Conservation (phyloP, 495 filamentous ascomycete species). For the Parathielavia appendiculata region DNA sequence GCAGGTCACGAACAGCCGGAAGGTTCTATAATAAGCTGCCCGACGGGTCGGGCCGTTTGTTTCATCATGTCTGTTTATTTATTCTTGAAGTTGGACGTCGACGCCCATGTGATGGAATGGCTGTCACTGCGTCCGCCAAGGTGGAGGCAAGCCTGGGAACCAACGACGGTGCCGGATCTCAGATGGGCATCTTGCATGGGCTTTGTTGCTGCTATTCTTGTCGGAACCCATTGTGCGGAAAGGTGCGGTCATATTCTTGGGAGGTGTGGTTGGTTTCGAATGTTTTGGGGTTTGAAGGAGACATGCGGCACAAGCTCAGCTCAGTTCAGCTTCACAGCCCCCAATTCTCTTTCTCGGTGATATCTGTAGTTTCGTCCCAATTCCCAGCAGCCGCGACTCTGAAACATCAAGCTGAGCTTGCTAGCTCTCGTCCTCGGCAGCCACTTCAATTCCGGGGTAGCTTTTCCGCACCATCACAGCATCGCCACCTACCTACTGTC, state of each 20-base stretch:
- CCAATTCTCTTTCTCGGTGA: background rate
- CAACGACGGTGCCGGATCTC: background rate
- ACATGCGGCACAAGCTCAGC: background rate
- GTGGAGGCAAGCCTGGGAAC: background rate
- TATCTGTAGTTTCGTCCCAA: background rate
- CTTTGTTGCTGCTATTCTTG: constrained; percentile 10
- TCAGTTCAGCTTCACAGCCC: background rate
- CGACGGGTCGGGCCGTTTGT: background rate
- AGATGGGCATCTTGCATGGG: constrained; percentile 1
- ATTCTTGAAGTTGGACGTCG: too few species aligned
- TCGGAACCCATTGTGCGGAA: background rate
- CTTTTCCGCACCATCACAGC: background rate
- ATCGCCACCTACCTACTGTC: background rate
- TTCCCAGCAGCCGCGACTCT: constrained; percentile 4
- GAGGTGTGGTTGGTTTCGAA: background rate
- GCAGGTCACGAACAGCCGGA: too few species aligned
- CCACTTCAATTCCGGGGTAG: background rate
- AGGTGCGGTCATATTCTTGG: background rate
- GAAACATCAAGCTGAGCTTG: constrained; percentile 16
- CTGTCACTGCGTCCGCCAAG: too few species aligned
- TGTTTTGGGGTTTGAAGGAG: background rate
- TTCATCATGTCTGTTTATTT: background rate
- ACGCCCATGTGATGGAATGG: too few species aligned
- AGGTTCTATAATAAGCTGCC: constrained; percentile 3
- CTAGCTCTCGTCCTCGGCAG: background rate